Base-by-base conservation (phyloP, 768 basidiomycete genomes). In the Cystofilobasidium macerans region DNA sequence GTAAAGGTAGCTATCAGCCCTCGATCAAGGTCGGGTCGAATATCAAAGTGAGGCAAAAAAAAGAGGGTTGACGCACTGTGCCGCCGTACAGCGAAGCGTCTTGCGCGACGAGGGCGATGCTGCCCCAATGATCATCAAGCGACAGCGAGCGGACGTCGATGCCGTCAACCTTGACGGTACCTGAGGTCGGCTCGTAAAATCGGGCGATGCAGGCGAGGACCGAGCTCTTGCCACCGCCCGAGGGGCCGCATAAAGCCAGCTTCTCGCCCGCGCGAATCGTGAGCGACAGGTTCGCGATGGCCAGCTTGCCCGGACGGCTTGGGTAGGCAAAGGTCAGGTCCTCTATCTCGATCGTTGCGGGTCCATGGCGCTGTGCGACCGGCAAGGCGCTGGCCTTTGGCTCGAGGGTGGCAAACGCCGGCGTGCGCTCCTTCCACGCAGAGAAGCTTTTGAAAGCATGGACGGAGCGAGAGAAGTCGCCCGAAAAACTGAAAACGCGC, bases 71-170 rank as follows among this genome's bases (percentile, higher is more conserved):
- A 61, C 74, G 56, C 16, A 76, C 68, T 0, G 74, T 70, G 54
- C 72, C 74, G 47, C 73, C 73, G 60, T 72, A 76, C 28, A 76
- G 61, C 9, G 73, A 69, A 0, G 75, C 73, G 40, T 75, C 74
- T 57, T 76, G 75, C 30, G 74, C 73, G 48, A 76, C 75, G 63
- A 74, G 73, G 22, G 74, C 72, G 64, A 75, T 73, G 30, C 69
- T 56, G 3, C 58, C 67, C 18, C 73, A 69, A 24, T 73, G 61
- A 1, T 72, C 71, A n/a, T 69, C 54, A 11, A 74, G 60, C n/a
- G 69, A 60, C n/a, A 72, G 61, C 11, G 69, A 57, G 1, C 75
- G 72, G 30, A 73, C 70, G 57, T 76, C 75, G 6, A 57, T 40
- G 2, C 74, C 74, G 62, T 74, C 74, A 22, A 75, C 64, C 1